A percentile compares a stretch with the other conserved stretches of the same genome.
phyloP scores from a whole-genome alignment of 371 early-diverging fungal genomes.

The Haplosporangium sp. region DNA sequence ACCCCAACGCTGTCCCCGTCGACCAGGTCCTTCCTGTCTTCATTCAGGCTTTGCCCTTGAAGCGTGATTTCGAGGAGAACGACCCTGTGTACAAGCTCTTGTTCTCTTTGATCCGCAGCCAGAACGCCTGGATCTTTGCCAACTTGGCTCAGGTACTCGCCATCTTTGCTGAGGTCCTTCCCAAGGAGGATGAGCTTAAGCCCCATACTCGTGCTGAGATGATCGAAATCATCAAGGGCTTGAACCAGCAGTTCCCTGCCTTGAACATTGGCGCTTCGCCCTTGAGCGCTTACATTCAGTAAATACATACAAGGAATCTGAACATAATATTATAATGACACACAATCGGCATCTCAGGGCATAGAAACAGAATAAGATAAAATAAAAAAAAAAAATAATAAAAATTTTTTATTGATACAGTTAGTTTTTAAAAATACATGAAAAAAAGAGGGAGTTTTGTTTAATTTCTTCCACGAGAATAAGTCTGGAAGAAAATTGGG shows the following conservation, averaged over 20 bases:
- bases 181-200: conserved; percentile 68
- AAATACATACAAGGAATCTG: neutral
- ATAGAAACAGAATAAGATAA: neutral
- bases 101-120: conserved; percentile 70
- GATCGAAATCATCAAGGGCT: conserved; percentile 64
- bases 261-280: conserved; percentile 42
- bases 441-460: neutral
- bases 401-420: neutral
- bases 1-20: conserved; percentile 78
- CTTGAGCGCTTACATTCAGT: conserved; percentile 15
- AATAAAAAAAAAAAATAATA: neutral
- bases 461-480: conserved; percentile 11
- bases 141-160: conserved; percentile 76
- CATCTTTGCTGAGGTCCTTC: conserved; percentile 59
- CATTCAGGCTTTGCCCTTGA: conserved; percentile 77
- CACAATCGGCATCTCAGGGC: neutral
- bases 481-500: conserved; percentile 33
- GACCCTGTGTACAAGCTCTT: conserved; percentile 81
- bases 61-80: conserved; percentile 86
- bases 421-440: neutral
- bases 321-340: neutral
- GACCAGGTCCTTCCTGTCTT: conserved; percentile 77
- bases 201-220: conserved; percentile 65
- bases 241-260: conserved; percentile 47
- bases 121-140: conserved; percentile 61